phyloP scores from a whole-genome alignment of 805 yeast species.

The Hanseniaspora guilliermondii region DNA sequence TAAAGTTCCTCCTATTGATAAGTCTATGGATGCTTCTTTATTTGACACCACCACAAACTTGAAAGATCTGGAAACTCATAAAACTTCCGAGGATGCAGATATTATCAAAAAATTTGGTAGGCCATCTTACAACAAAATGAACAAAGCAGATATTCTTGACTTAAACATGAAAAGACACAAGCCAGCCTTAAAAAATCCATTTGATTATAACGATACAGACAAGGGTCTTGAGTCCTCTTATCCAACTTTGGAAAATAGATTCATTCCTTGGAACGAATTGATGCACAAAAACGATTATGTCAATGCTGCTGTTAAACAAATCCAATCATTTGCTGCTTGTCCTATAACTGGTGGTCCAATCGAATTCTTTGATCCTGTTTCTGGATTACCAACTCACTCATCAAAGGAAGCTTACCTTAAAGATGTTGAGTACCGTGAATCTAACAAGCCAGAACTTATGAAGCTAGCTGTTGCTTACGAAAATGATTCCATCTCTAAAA shows the following conservation, averaged over 20 bases:
- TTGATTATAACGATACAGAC: neutral
- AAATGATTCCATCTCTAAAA: slow-evolving; percentile 86
- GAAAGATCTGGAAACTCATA: neutral
- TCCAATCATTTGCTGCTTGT: slow-evolving; percentile 75
- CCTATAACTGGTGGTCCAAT: slow-evolving; percentile 79
- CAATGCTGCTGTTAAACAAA: slow-evolving; percentile 63
- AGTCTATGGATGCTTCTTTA: neutral
- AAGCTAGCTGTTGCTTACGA: slow-evolving; percentile 84
- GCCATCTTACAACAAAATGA: slow-evolving; percentile 10
- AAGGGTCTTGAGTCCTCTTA: slow-evolving; percentile 35
- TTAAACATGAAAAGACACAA: slow-evolving; percentile 3
- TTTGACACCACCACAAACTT: slow-evolving; percentile 10
- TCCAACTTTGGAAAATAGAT: slow-evolving; percentile 61
- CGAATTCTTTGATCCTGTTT: slow-evolving; percentile 75
- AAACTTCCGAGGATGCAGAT: neutral
- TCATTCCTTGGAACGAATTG: slow-evolving; percentile 84
- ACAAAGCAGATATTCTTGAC: neutral
- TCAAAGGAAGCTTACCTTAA: slow-evolving; percentile 77
- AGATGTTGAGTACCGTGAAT: slow-evolving; percentile 59
- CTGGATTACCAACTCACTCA: slow-evolving; percentile 96
- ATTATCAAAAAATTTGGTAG: slow-evolving; percentile 8
- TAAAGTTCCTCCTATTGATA: slow-evolving; percentile 1
- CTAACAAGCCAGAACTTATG: slow-evolving; percentile 57
- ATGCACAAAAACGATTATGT: slow-evolving; percentile 79
- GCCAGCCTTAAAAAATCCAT: neutral